Conservation (phyloP, 1,139 yeast species). For the Hyphopichia khmerensis region DNA sequence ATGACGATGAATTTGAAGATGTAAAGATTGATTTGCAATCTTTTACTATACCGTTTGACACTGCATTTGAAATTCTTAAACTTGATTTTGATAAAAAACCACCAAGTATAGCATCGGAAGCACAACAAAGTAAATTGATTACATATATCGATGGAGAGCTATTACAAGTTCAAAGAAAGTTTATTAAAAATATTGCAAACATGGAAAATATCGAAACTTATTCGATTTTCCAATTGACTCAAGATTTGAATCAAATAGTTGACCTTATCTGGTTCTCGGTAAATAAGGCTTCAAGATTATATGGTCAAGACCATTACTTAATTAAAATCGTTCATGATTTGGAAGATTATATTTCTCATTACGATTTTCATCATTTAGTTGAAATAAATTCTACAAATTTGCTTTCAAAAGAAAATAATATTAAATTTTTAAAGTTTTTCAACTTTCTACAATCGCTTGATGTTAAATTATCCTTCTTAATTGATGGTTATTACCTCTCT, state of each 20-base stretch:
- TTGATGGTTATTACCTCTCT: conserved; percentile 30
- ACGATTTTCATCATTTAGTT: conserved; percentile 15
- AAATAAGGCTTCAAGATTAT: conserved; percentile 23
- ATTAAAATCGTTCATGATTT: conserved; percentile 64
- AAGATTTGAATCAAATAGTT: conserved; percentile 45
- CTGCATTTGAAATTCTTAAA: conserved; percentile 18
- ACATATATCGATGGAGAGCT: conserved; percentile 61
- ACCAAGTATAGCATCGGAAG: conserved; percentile 6
- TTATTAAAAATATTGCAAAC: conserved; percentile 58
- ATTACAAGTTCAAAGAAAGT: conserved; percentile 58
- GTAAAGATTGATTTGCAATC: conserved; percentile 11
- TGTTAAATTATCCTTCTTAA: conserved; percentile 37
- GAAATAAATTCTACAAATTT: conserved; percentile 5
- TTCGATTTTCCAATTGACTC: conserved; percentile 36
- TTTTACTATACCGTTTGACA: conserved; percentile 31
- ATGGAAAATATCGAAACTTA: conserved; percentile 4
- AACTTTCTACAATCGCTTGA: conserved; percentile 43
- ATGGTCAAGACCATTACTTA: conserved; percentile 62
- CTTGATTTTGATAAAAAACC: conserved; percentile 9
- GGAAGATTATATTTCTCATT: conserved; percentile 58
- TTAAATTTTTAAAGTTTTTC: conserved; percentile 28
- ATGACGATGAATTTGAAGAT: conserved; percentile 13
- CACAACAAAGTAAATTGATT: conserved; percentile 62
- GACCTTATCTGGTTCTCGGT: conserved; percentile 61
- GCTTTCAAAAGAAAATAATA: conserved; percentile 9